Conservation (phyloP, 352 stramenopile species). For the Phytopythium vexans region DNA sequence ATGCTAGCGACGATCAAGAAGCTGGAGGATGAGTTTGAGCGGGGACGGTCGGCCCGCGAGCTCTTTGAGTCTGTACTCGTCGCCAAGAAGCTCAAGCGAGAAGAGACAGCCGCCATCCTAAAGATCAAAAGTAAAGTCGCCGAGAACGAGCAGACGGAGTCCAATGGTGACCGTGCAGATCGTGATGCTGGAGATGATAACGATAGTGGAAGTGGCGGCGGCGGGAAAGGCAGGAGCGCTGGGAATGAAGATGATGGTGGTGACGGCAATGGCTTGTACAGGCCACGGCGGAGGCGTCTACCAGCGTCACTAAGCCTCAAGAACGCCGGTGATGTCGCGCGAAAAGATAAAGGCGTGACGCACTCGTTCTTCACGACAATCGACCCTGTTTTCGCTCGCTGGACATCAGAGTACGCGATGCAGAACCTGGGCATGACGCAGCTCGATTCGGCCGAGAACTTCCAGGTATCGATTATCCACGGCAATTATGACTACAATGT, state of each 20-base stretch:
- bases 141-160: slow-evolving; percentile 3
- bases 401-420: slow-evolving; percentile 39
- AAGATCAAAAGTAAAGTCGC: slow-evolving; percentile 4
- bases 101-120: slow-evolving; percentile 8
- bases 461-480: slow-evolving; percentile 63
- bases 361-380: slow-evolving; percentile 82
- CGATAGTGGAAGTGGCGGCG: slow-evolving; percentile 1
- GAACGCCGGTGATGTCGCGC: slow-evolving; percentile 31
- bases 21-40: slow-evolving; percentile 76
- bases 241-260: slow-evolving; percentile 4
- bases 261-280: neutral
- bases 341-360: slow-evolving; percentile 59
- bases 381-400: slow-evolving; percentile 22
- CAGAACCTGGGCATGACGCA: slow-evolving; percentile 41
- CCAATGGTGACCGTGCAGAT: slow-evolving; percentile 9
- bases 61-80: slow-evolving; percentile 74
- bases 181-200: slow-evolving; percentile 12
- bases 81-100: slow-evolving; percentile 38
- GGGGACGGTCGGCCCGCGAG: slow-evolving; percentile 60
- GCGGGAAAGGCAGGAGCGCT: neutral
- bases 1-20: slow-evolving; percentile 66
- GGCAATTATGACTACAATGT: slow-evolving; percentile 66
- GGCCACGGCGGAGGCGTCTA: slow-evolving; percentile 1
- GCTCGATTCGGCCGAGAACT: slow-evolving; percentile 33
- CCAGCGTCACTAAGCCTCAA: slow-evolving; percentile 25